phyloP scores from a whole-genome alignment of 1,284 basidiomycete genomes.

The Sporisorium scitamineum region DNA sequence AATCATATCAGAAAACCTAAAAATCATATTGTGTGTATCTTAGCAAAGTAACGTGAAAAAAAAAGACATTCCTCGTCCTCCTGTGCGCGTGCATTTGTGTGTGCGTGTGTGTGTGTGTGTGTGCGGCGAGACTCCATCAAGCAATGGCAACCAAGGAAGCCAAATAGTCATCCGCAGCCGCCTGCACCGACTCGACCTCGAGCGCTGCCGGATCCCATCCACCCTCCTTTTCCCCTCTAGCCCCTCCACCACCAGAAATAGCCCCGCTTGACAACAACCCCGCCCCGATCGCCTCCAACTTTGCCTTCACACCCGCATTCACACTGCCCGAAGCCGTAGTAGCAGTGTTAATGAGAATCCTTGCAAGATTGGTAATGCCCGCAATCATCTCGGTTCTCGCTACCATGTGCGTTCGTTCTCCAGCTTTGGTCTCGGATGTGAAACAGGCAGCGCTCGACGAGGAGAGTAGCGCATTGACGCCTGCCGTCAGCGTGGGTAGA shows the following conservation, averaged over 20 bases:
- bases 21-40: background rate
- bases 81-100: background rate
- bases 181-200: constrained; percentile 45
- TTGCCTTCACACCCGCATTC: constrained; percentile 1
- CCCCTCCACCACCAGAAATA: constrained; percentile 13
- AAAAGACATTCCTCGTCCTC: background rate
- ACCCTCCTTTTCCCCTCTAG: constrained; percentile 3
- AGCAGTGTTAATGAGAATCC: constrained; percentile 32
- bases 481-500: constrained; percentile 74
- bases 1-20: background rate
- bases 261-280: constrained; percentile 14
- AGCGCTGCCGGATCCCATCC: constrained; percentile 40
- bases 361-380: constrained; percentile 72
- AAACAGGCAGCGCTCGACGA: constrained; percentile 10
- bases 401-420: constrained; percentile 76
- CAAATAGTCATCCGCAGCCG: constrained; percentile 45
- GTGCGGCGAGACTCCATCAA: too few species aligned
- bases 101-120: too few species aligned
- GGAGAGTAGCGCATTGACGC: constrained; percentile 68
- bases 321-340: background rate
- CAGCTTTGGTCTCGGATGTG: constrained; percentile 22
- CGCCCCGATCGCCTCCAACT: constrained; percentile 16
- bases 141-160: constrained; percentile 28
- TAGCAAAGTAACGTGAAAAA: too few species aligned
- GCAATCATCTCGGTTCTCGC: constrained; percentile 81